phyloP scores from a whole-genome alignment of 257 asterid genomes.

The Solanum rostratum region DNA sequence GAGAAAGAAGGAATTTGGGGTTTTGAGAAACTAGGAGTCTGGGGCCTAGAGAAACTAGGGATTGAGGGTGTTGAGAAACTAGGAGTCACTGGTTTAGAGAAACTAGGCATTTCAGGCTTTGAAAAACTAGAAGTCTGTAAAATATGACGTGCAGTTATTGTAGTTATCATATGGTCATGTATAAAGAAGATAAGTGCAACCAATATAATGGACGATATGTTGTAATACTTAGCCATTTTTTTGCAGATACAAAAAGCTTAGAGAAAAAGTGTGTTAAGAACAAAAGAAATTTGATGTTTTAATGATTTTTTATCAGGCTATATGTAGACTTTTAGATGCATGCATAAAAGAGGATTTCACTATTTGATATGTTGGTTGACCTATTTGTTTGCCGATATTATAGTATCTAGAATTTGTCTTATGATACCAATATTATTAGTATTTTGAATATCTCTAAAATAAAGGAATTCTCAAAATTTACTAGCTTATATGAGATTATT shows the following conservation, averaged over 20 bases:
- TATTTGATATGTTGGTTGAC: slow-evolving; percentile 5
- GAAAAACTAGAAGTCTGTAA: not conserved
- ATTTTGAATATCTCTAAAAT: not conserved
- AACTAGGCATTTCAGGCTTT: not conserved
- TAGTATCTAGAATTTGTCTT: not conserved
- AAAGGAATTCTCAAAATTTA: not conserved
- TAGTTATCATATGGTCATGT: not conserved
- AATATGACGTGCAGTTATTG: slow-evolving; percentile 9
- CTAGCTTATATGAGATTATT: not conserved
- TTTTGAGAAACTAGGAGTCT: not conserved
- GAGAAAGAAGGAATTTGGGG: no score
- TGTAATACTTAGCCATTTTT: not conserved
- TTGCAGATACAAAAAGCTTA: not conserved
- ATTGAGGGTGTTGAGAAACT: no score
- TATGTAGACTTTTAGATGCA: slow-evolving; percentile 4
- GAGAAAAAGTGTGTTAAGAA: not conserved
- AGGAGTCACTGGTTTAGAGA: not conserved
- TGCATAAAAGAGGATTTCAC: not conserved
- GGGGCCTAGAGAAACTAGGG: not conserved
- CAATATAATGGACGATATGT: not conserved
- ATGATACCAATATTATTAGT: not conserved
- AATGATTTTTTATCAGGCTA: not conserved
- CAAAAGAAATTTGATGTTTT: not conserved
- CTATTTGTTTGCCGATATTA: not conserved
- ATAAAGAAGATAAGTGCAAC: not conserved